Percentiles rank a stretch among this genome's conserved stretches.
Evolutionary conservation across 1,284 basidiomycete genomes (phyloP).

Genomic region (Meira miltonrushii): DNA sequence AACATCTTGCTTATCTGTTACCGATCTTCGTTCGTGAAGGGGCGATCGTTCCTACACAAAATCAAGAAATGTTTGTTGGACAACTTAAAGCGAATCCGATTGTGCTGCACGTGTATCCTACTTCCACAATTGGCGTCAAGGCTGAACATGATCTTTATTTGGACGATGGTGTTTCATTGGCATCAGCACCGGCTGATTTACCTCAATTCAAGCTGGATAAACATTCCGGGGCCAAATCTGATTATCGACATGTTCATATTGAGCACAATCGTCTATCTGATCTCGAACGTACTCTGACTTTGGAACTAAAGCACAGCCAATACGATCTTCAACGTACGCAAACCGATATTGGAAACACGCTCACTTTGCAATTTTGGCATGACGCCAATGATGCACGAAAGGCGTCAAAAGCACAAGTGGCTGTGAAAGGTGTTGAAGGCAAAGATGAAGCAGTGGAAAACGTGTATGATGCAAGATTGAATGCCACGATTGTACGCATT

Average conservation of each 20-base stretch:
- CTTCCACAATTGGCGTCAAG: background rate
- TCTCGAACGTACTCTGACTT: background rate
- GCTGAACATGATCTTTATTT: background rate
- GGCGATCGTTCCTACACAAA: constrained; percentile 1
- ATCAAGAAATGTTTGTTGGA: background rate
- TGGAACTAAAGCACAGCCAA: background rate
- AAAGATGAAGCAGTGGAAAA: background rate
- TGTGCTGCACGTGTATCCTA: background rate
- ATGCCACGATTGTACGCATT: background rate
- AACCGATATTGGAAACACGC: background rate
- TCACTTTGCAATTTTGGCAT: constrained; percentile 4
- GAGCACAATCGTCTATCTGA: background rate
- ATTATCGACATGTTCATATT: constrained; percentile 5
- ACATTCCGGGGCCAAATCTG: background rate
- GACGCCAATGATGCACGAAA: background rate
- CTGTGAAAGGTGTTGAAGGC: background rate
- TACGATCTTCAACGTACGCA: constrained; percentile 1
- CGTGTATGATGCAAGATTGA: background rate
- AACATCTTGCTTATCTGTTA: constrained; percentile 8
- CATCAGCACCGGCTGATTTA: constrained; percentile 3
- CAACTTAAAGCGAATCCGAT: constrained; percentile 3
- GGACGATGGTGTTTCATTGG: constrained; percentile 2
- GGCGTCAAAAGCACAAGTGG: background rate
- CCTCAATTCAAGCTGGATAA: constrained; percentile 5
- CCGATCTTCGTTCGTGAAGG: constrained; percentile 9